A percentile compares a stretch with the other conserved stretches of the same genome.
These are phyloP conservation scores for Prunus yedoensis DNA, from an alignment of 331 rosid species.

Conservation along the genomic window DNA sequence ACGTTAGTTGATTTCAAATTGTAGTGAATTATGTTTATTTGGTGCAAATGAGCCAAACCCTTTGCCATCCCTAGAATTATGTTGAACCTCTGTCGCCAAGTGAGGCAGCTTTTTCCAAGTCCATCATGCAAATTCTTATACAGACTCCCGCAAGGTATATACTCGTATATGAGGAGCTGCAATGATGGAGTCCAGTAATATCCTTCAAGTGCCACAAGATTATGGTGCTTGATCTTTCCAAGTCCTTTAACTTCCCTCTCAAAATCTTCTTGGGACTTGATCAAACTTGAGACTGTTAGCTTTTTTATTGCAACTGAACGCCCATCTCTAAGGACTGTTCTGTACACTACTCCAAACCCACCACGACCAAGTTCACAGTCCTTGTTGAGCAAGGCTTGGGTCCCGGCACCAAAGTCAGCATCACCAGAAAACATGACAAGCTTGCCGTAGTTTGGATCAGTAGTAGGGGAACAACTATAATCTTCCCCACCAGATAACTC, in stretches of 20 bases:
- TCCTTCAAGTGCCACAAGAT: slow-evolving; percentile 90
- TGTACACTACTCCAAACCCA: no score
- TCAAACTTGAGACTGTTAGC: neutral
- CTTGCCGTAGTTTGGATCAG: no score
- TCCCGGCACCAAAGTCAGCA: no score
- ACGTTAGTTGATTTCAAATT: slow-evolving; percentile 86
- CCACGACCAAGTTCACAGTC: no score
- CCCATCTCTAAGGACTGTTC: no score
- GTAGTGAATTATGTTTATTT: slow-evolving; percentile 69
- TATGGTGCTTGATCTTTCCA: slow-evolving; percentile 76
- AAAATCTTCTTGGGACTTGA: slow-evolving; percentile 81
- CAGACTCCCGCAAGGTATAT: slow-evolving; percentile 66
- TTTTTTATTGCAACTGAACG: no score
- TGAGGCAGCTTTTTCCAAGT: slow-evolving; percentile 35
- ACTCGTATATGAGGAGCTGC: slow-evolving; percentile 87
- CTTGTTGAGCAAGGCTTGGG: no score
- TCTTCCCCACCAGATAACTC: no score
- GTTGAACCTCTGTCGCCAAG: slow-evolving; percentile 84
- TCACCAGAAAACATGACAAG: no score
- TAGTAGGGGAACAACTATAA: no score
- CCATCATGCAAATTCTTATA: slow-evolving; percentile 67
- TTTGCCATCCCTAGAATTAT: slow-evolving; percentile 86
- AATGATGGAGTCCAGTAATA: slow-evolving; percentile 93
- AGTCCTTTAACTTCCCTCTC: slow-evolving; percentile 75
- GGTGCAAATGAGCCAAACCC: slow-evolving; percentile 83